Conservation (phyloP, 2,329 filamentous ascomycete genomes). For the Aspergillus vadensis region DNA sequence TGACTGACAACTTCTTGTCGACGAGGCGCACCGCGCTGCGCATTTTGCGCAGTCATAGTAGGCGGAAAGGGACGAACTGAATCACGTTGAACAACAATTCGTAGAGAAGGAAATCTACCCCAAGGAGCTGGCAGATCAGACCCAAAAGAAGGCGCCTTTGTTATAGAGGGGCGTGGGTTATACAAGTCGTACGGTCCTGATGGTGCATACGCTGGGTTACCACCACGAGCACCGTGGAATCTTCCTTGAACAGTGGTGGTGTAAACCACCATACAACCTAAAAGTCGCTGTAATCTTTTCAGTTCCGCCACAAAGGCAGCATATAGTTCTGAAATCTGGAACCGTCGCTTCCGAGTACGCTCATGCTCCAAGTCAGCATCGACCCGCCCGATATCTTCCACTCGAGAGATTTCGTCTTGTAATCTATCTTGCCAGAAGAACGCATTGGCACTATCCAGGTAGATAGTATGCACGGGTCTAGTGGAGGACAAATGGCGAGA, state of each 20-base stretch:
- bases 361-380: slow-evolving; percentile 31
- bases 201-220: slow-evolving; percentile 17
- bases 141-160: slow-evolving; percentile 32
- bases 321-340: slow-evolving; percentile 36
- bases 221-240: neutral
- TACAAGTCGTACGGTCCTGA: slow-evolving; percentile 24
- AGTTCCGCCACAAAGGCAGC: slow-evolving; percentile 32
- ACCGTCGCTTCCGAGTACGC: slow-evolving; percentile 30
- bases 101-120: slow-evolving; percentile 41
- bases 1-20: slow-evolving; percentile 39
- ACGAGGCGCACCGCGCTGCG: slow-evolving; percentile 36
- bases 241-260: slow-evolving; percentile 31
- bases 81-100: slow-evolving; percentile 41
- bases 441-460: slow-evolving; percentile 57
- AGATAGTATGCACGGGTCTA: slow-evolving; percentile 52
- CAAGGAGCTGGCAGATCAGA: slow-evolving; percentile 42
- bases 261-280: slow-evolving; percentile 44
- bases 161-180: slow-evolving; percentile 10
- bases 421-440: slow-evolving; percentile 59
- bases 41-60: slow-evolving; percentile 35
- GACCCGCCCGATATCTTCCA: slow-evolving; percentile 39
- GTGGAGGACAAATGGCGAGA: slow-evolving; percentile 49
- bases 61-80: slow-evolving; percentile 39
- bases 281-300: slow-evolving; percentile 38
- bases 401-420: slow-evolving; percentile 46